phyloP scores from a whole-genome alignment of 352 stramenopile species.

The Phytophthora melonis region DNA sequence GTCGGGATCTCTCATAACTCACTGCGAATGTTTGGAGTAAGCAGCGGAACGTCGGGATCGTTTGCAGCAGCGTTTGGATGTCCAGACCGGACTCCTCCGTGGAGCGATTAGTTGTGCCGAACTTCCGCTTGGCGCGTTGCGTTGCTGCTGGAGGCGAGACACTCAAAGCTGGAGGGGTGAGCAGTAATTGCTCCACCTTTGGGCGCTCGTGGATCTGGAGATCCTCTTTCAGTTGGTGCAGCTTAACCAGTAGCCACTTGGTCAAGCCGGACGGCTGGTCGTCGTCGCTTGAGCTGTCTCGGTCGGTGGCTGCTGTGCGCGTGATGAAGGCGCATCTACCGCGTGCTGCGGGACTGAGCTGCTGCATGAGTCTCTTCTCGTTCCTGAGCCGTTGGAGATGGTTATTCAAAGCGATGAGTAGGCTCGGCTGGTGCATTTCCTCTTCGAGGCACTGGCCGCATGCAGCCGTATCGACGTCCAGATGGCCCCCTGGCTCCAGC shows the following conservation, averaged over 20 bases:
- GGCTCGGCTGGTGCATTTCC: conserved; percentile 7
- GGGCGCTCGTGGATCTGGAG: conserved; percentile 40
- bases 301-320: neutral
- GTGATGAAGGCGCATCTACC: conserved; percentile 37
- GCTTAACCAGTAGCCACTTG: conserved; percentile 47
- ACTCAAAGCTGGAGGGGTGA: conserved; percentile 22
- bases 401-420: conserved; percentile 24
- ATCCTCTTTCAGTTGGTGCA: conserved; percentile 52
- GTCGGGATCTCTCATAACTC: conserved; percentile 12
- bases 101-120: neutral
- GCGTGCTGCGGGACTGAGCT: conserved; percentile 17
- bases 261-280: conserved; percentile 32
- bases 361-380: conserved; percentile 45
- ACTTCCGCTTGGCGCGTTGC: conserved; percentile 6
- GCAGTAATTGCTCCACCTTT: conserved; percentile 35
- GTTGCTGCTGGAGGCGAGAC: conserved; percentile 14
- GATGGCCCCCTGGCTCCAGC: neutral
- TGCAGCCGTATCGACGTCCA: conserved; percentile 19
- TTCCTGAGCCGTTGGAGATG: conserved; percentile 46
- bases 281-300: conserved; percentile 14
- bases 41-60: conserved; percentile 41
- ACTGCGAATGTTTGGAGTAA: conserved; percentile 30
- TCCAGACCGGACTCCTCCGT: conserved; percentile 15
- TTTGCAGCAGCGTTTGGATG: conserved; percentile 32
- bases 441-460: conserved; percentile 23